phyloP scores from a whole-genome alignment of 768 basidiomycete species.

The Sarcodon aspratus region DNA sequence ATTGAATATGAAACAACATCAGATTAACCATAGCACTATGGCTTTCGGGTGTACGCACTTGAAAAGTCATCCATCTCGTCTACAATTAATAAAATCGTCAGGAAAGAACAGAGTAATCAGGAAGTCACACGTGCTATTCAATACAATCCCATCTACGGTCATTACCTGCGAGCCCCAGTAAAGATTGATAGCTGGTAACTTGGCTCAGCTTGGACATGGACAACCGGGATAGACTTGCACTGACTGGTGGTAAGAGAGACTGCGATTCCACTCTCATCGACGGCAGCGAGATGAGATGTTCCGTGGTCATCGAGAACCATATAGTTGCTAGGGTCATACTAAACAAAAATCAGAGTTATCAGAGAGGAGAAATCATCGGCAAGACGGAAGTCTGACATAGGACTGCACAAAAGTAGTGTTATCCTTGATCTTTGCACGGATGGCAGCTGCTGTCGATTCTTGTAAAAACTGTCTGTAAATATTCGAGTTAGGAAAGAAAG shows the following conservation, averaged over 20 bases:
- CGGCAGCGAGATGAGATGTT: conserved; percentile 25
- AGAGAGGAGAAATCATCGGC: background rate
- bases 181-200: conserved; percentile 10
- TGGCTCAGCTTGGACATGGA: background rate
- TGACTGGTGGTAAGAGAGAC: conserved; percentile 16
- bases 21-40: background rate
- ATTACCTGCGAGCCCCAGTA: conserved; percentile 16
- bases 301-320: conserved; percentile 19
- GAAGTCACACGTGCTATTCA: conserved; percentile 3
- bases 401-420: background rate
- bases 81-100: conserved; percentile 6
- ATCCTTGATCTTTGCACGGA: background rate
- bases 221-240: background rate
- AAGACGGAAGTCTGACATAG: background rate
- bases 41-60: background rate
- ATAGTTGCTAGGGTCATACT: conserved; percentile 23
- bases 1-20: background rate
- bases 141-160: conserved; percentile 14
- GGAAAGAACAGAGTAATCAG: background rate
- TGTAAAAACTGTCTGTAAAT: background rate
- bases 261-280: conserved; percentile 19
- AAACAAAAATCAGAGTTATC: background rate
- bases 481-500: background rate
- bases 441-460: background rate
- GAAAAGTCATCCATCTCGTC: conserved; percentile 21